phyloP scores from a whole-genome alignment of 345 rosid species.

The Excoecaria agallocha region DNA sequence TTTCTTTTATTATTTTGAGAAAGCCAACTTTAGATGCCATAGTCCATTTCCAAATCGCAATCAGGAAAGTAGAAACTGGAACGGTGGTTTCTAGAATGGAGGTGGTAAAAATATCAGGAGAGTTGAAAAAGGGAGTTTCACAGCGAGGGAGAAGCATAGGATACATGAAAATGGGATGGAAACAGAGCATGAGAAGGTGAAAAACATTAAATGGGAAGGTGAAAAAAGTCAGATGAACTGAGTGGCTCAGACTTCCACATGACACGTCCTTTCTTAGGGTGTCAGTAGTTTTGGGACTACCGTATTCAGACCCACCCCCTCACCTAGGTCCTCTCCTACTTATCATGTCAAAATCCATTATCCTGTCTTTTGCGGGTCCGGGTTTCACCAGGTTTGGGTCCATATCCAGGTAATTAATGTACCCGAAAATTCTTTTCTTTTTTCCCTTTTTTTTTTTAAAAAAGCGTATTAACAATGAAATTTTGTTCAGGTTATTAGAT shows the following conservation, averaged over 20 bases:
- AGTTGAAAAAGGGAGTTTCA: background rate
- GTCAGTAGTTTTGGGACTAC: constrained; percentile 28
- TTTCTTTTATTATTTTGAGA: too few relatives aligned
- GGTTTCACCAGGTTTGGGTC: background rate
- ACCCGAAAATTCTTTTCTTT: too few relatives aligned
- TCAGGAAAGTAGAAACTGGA: too few relatives aligned
- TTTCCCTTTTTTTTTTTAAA: background rate
- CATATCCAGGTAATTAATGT: background rate
- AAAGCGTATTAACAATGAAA: background rate
- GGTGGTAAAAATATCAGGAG: constrained; percentile 15
- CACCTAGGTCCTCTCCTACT: too few relatives aligned
- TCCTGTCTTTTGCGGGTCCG: background rate
- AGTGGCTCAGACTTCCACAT: constrained; percentile 20
- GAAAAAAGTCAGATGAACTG: background rate
- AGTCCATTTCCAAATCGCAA: too few relatives aligned
- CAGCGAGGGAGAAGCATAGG: background rate
- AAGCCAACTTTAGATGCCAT: too few relatives aligned
- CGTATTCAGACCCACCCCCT: background rate
- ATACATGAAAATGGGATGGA: background rate
- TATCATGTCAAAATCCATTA: background rate
- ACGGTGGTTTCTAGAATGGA: background rate
- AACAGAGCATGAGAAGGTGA: background rate
- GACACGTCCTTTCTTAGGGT: constrained; percentile 14
- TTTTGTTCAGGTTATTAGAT: too few relatives aligned
- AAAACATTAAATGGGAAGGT: background rate